These are phyloP conservation scores for Gossypioides kirkii DNA, from an alignment of 345 rosid genomes.

Conservation along the genomic window DNA sequence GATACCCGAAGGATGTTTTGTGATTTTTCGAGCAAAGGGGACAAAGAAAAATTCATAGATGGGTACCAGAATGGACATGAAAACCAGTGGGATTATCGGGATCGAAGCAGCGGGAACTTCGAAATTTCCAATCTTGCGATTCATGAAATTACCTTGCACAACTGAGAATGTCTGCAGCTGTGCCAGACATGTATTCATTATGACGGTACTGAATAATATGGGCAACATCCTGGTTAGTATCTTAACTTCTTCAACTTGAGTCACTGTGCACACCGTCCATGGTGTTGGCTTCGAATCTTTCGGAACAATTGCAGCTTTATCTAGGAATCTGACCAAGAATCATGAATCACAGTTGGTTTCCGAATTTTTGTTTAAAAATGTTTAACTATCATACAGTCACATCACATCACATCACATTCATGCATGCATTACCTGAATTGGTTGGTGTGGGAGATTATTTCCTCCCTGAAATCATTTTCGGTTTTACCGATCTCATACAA, in stretches of 20 bases:
- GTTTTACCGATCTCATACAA: slow-evolving; percentile 34
- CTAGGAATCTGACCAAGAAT: slow-evolving; percentile 30
- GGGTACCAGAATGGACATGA: slow-evolving; percentile 37
- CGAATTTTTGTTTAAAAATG: background rate
- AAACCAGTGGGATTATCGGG: slow-evolving; percentile 33
- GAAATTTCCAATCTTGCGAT: slow-evolving; percentile 28
- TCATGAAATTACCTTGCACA: slow-evolving; percentile 35
- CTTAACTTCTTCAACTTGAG: slow-evolving; percentile 52
- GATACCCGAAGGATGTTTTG: slow-evolving; percentile 35
- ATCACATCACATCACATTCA: background rate
- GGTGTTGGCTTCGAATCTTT: slow-evolving; percentile 14
- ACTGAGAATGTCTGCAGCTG: slow-evolving; percentile 41
- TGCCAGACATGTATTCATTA: slow-evolving; percentile 41
- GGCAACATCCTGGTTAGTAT: slow-evolving; percentile 40
- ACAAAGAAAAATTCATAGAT: slow-evolving; percentile 31
- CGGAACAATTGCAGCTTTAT: slow-evolving; percentile 35
- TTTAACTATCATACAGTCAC: background rate
- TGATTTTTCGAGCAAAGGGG: slow-evolving; percentile 35
- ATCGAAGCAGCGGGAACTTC: slow-evolving; percentile 32
- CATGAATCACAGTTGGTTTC: background rate
- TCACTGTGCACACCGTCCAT: slow-evolving; percentile 39
- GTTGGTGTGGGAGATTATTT: slow-evolving; percentile 37
- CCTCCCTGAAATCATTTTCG: slow-evolving; percentile 6
- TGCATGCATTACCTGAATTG: slow-evolving; percentile 39
- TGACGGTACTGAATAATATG: slow-evolving; percentile 34